These are phyloP conservation scores for Nitzschia sp. DNA, from an alignment of 108 stramenopile genomes.

Conservation along the genomic window DNA sequence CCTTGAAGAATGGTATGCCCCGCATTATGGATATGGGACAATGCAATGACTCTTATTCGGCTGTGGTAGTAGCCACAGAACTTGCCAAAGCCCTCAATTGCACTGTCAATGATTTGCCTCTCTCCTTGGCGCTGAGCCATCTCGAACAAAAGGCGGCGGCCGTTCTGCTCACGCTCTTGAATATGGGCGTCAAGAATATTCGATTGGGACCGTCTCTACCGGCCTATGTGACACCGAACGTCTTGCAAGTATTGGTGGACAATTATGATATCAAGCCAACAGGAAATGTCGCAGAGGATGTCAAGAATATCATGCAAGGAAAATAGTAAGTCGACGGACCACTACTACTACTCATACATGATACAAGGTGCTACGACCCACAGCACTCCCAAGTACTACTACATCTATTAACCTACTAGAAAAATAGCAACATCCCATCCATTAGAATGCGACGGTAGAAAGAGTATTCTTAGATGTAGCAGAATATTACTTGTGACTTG, in stretches of 20 bases:
- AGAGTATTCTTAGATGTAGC: too few relatives aligned
- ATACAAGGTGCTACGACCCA: too few relatives aligned
- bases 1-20: constrained; percentile 70
- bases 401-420: too few relatives aligned
- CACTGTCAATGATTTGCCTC: constrained; percentile 77
- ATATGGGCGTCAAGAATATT: constrained; percentile 84
- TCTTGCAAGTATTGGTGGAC: constrained; percentile 57
- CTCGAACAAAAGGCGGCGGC: constrained; percentile 91
- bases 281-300: constrained; percentile 54
- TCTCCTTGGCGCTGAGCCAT: constrained; percentile 52
- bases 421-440: too few relatives aligned
- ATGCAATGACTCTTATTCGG: constrained; percentile 83
- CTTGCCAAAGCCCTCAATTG: constrained; percentile 76
- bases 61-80: constrained; percentile 79
- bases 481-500: too few relatives aligned
- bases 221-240: constrained; percentile 71
- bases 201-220: constrained; percentile 72
- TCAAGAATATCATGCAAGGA: constrained; percentile 65
- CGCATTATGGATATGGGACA: constrained; percentile 88
- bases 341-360: too few relatives aligned
- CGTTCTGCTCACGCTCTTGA: constrained; percentile 70
- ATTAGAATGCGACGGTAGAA: too few relatives aligned
- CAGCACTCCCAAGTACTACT: too few relatives aligned
- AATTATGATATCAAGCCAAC: constrained; percentile 74
- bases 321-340: constrained; percentile 38